Base-by-base conservation (phyloP, 805 yeast genomes). In the Metschnikowia noctiluminum region DNA sequence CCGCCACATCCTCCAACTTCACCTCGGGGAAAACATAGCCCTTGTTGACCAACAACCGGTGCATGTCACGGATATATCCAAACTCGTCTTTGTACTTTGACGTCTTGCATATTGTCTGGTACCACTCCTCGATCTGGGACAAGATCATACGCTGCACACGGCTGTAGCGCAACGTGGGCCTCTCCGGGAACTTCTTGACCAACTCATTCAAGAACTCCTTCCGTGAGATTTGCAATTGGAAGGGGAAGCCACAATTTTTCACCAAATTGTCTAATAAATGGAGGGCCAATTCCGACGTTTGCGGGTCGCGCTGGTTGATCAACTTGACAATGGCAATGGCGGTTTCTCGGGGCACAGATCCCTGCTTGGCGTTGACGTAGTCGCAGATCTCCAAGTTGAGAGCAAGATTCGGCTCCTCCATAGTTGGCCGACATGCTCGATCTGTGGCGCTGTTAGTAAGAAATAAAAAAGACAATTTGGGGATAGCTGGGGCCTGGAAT, bases 161-260 rank as follows among this genome's bases (percentile, higher is more conserved):
- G 15, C 92, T 76, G 68, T 87, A 89, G 35, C 91, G 80, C 52
- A 85, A 70, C 3, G 97, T 96, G 1, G 99, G 98, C 61, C 89
- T 81, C 63, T 91, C 97, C 1, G 98, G 98, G 70, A 94, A 94
- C 64, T 89, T 73, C 60, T 89, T 87, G 26, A 94, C 99, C 61
- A 94, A 77, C 62, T 89, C 96, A 64, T 94, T 94, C 61, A 94
- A 76, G 59, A 94, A 94, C 65, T 92, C 98, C 68, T 94, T 91
- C 51, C 98, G 80, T 3, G 96, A 87, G 45, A 94, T 89, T 69
- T 94, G 99, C 42, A 94, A 75, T 57, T 94, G 99, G 70, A 94
- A 82, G 7, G 99, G 97, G 66, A 92, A 94, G 6, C 98, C 99
- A 71, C 99, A 94, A 72, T 94, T 94, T 70, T 94, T 94, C 45